Percentiles rank a stretch among this genome's conserved stretches.
phyloP scores from a whole-genome alignment of 371 early-diverging fungal genomes.

The Syncephalastrum racemosum region DNA sequence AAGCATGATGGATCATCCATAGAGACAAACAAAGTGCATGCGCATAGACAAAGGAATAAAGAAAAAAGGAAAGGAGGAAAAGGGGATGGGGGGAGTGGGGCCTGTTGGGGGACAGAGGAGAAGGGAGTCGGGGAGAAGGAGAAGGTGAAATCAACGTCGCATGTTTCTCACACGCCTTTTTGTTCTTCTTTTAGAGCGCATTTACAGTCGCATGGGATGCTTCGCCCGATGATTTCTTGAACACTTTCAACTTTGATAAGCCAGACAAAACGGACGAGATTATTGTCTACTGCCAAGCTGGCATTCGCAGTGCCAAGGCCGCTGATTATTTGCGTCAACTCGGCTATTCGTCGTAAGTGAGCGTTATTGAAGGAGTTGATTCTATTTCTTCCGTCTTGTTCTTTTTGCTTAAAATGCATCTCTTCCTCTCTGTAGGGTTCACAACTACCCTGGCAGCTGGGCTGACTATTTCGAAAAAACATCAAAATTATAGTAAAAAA shows the following conservation, averaged over 20 bases:
- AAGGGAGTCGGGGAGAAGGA: neutral
- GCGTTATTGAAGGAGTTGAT: neutral
- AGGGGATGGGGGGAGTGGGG: neutral
- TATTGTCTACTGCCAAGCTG: constrained; percentile 64
- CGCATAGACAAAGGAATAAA: constrained; percentile 2
- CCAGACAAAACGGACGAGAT: constrained; percentile 37
- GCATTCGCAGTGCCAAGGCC: constrained; percentile 58
- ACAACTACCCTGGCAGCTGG: constrained; percentile 67
- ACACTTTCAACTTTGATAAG: constrained; percentile 54
- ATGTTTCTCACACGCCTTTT: neutral
- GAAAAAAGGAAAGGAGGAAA: neutral
- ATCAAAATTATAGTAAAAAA: constrained; percentile 12
- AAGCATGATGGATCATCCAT: constrained; percentile 10
- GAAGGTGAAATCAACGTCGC: neutral
- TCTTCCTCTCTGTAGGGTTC: constrained; percentile 27
- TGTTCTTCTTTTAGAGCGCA: constrained; percentile 36
- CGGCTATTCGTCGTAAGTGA: constrained; percentile 40
- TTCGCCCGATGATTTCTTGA: constrained; percentile 45
- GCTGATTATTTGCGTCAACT: constrained; percentile 49
- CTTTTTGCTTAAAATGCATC: no score
- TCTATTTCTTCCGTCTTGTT: no score
- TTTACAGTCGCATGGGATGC: constrained; percentile 50
- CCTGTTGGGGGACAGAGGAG: no score
- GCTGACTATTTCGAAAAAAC: constrained; percentile 46
- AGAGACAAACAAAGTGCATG: no score